These are phyloP conservation scores for Axilococcus clingmanii DNA, from an alignment of 139 green algal genomes.

Conservation along the genomic window DNA sequence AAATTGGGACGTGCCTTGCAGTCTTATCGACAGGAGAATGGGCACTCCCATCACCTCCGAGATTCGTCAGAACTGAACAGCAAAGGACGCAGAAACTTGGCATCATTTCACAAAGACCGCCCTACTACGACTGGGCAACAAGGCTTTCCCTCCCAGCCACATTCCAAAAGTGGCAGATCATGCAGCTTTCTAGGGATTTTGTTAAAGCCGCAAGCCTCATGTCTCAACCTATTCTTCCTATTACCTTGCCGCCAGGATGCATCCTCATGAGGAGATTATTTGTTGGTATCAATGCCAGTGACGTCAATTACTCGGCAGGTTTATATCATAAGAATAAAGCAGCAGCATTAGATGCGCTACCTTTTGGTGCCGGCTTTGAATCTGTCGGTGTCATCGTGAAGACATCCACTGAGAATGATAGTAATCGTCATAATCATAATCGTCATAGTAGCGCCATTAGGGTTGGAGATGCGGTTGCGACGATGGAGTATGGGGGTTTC, in stretches of 20 bases:
- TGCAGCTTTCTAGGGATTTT: constrained; percentile 50
- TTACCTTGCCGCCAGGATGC: constrained; percentile 12
- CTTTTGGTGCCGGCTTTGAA: constrained; percentile 75
- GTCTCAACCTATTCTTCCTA: constrained; percentile 14
- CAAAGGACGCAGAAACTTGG: constrained; percentile 4
- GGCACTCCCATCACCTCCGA: too few species aligned
- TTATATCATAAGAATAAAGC: constrained; percentile 5
- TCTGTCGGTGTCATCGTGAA: constrained; percentile 50
- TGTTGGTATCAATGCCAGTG: constrained; percentile 65
- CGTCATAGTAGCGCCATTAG: too few species aligned
- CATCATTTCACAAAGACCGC: neutral
- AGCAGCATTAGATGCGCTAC: constrained; percentile 40
- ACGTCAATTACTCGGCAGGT: constrained; percentile 75
- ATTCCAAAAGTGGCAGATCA: constrained; percentile 7
- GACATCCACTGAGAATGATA: constrained; percentile 24
- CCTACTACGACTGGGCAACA: neutral
- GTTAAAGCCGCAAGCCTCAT: constrained; percentile 36
- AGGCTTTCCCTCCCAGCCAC: neutral
- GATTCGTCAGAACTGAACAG: neutral
- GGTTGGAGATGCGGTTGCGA: constrained; percentile 48
- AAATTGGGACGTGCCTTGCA: constrained; percentile 32
- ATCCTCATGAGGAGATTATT: constrained; percentile 57
- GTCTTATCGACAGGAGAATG: constrained; percentile 25
- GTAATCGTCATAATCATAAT: too few species aligned
- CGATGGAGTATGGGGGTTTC: constrained; percentile 62